Evolutionary conservation across 257 asterid species (phyloP).

Genomic region (Plantago major): DNA sequence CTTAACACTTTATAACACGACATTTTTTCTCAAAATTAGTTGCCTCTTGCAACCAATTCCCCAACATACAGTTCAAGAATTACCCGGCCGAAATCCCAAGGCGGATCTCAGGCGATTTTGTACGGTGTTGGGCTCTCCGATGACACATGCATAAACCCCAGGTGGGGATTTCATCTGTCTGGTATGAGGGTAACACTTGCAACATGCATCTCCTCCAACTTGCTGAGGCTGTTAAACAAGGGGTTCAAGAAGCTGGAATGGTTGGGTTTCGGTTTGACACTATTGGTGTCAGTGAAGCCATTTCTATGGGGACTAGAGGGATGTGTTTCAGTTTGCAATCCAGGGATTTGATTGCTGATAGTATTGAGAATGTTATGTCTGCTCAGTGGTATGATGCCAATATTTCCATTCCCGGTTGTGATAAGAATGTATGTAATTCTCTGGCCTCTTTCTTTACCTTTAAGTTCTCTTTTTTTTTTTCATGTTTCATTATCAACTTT

Average conservation of each 20-base stretch:
- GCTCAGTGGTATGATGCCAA: slow-evolving; percentile 99
- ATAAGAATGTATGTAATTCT: slow-evolving; percentile 67
- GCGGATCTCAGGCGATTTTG: slow-evolving; percentile 90
- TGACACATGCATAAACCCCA: slow-evolving; percentile 81
- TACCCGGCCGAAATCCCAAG: slow-evolving; percentile 88
- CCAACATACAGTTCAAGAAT: slow-evolving; percentile 86
- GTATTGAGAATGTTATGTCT: slow-evolving; percentile 96
- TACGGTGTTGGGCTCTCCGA: slow-evolving; percentile 95
- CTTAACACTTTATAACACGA: too few species aligned
- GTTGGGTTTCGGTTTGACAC: slow-evolving; percentile 94
- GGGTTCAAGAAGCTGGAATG: slow-evolving; percentile 81
- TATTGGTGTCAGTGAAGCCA: slow-evolving; percentile 94
- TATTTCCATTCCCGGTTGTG: slow-evolving; percentile 94
- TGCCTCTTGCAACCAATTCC: too few species aligned
- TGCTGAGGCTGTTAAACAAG: slow-evolving; percentile 86
- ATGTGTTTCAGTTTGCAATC: slow-evolving; percentile 97
- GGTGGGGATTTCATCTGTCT: slow-evolving; percentile 90
- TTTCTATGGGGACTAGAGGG: slow-evolving; percentile 97
- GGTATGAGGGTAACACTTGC: slow-evolving; percentile 99
- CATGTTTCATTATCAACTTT: background rate
- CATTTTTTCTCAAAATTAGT: too few species aligned
- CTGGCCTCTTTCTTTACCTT: background rate
- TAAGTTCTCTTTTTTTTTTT: too few species aligned
- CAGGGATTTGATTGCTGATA: slow-evolving; percentile 97
- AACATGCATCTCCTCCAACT: slow-evolving; percentile 89